These are phyloP conservation scores for Pterocarpus macrocarpus DNA, from an alignment of 306 rosid species.

Conservation along the genomic window DNA sequence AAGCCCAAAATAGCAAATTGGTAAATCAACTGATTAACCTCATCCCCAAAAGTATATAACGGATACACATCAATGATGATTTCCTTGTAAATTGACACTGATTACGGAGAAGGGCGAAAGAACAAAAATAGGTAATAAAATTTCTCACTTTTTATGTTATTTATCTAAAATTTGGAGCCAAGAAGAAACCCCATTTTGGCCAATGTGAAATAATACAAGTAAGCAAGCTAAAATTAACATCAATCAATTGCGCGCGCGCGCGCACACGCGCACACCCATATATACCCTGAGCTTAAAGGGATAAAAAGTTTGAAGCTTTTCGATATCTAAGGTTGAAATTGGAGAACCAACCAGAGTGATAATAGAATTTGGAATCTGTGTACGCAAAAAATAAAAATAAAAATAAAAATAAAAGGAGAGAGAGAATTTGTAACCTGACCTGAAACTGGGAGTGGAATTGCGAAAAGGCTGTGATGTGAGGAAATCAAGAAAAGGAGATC, in stretches of 20 bases:
- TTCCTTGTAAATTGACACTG: background rate
- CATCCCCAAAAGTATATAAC: background rate
- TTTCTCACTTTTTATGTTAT: background rate
- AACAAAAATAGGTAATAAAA: slow-evolving; percentile 6
- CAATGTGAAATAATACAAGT: slow-evolving; percentile 9
- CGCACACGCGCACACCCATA: background rate
- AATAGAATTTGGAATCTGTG: slow-evolving; percentile 21
- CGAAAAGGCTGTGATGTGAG: background rate
- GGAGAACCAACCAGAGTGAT: background rate
- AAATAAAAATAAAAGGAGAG: background rate
- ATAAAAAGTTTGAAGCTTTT: background rate
- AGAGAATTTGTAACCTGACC: slow-evolving; percentile 37
- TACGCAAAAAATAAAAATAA: too few species aligned
- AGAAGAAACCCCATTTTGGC: background rate
- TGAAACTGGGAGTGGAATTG: slow-evolving; percentile 32
- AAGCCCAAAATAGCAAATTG: slow-evolving; percentile 4
- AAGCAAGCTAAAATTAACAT: background rate
- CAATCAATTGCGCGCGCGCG: background rate
- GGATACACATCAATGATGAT: background rate
- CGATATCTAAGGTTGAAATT: background rate
- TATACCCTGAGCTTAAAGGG: background rate
- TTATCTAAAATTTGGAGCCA: background rate
- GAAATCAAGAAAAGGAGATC: slow-evolving; percentile 45
- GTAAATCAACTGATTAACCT: slow-evolving; percentile 18
- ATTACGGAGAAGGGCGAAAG: background rate